phyloP scores from a whole-genome alignment of 2,329 filamentous ascomycete species.

The Drechslera avenae region DNA sequence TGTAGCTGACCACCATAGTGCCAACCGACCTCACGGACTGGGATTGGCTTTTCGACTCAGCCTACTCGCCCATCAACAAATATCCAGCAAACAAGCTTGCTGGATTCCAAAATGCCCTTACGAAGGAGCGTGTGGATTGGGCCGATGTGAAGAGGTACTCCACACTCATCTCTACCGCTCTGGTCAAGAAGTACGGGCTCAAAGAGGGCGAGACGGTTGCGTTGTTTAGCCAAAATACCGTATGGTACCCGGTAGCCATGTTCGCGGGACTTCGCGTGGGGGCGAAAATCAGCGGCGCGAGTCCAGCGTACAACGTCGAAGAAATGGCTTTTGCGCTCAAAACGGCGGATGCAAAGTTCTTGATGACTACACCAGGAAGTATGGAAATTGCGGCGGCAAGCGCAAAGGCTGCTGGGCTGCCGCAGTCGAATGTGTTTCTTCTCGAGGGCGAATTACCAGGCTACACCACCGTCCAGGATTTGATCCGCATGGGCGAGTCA shows the following conservation, averaged over 20 bases:
- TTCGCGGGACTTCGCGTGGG: constrained; percentile 60
- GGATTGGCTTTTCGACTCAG: constrained; percentile 66
- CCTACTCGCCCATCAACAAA: constrained; percentile 56
- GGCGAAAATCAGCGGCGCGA: constrained; percentile 66
- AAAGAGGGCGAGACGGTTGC: constrained; percentile 61
- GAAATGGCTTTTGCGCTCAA: constrained; percentile 70
- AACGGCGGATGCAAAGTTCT: constrained; percentile 61
- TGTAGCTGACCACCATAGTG: constrained; percentile 46
- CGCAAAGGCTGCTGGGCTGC: constrained; percentile 60
- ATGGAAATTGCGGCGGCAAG: constrained; percentile 62
- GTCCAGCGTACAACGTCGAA: constrained; percentile 68
- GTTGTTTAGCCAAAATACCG: constrained; percentile 67
- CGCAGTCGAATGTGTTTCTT: constrained; percentile 60
- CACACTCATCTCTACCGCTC: constrained; percentile 64
- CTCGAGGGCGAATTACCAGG: constrained; percentile 60
- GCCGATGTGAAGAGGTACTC: constrained; percentile 62
- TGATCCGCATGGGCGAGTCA: constrained; percentile 52
- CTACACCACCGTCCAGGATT: constrained; percentile 55
- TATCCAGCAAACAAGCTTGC: constrained; percentile 50
- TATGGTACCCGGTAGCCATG: constrained; percentile 71
- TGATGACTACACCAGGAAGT: constrained; percentile 62
- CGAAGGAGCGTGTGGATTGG: constrained; percentile 64
- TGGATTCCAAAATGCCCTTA: constrained; percentile 64
- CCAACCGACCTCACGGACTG: constrained; percentile 62
- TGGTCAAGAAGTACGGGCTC: constrained; percentile 62